A percentile compares a stretch with the other conserved stretches of the same genome.
These are phyloP conservation scores for Hirschioporus abietinus DNA, from an alignment of 768 basidiomycete genomes.

Conservation along the genomic window DNA sequence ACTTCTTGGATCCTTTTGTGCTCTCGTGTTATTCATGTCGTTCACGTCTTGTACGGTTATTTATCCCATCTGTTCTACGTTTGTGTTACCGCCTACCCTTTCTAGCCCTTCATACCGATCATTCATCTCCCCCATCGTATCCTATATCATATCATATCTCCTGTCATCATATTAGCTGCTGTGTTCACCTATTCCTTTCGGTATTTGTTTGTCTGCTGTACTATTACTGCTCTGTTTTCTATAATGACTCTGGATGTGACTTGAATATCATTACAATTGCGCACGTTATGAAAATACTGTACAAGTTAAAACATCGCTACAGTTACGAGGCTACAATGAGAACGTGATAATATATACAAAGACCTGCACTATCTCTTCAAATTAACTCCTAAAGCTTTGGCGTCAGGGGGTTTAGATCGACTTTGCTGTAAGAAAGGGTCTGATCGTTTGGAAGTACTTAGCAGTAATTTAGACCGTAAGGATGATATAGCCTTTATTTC, in stretches of 20 bases:
- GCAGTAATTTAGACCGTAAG: not conserved
- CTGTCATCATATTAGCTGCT: not conserved
- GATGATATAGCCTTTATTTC: not conserved
- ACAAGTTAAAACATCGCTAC: not conserved
- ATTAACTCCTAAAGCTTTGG: not conserved
- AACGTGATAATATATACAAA: not conserved
- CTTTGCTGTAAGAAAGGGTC: not conserved
- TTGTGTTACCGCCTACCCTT: constrained; percentile 13
- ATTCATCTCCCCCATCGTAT: not conserved
- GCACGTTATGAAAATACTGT: not conserved
- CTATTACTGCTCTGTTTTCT: not conserved
- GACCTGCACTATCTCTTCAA: not conserved
- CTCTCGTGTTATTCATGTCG: constrained; percentile 24
- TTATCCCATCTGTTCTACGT: constrained; percentile 19
- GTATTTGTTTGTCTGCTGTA: constrained; percentile 2
- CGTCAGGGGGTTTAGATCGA: not conserved
- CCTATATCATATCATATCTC: constrained; percentile 3
- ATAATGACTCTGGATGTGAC: constrained; percentile 1
- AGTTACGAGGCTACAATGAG: not conserved
- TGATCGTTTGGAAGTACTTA: not conserved
- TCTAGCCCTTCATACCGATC: constrained; percentile 6
- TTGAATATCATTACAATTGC: not conserved
- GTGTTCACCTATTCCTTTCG: not conserved
- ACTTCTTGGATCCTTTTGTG: constrained; percentile 25
- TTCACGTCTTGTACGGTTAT: constrained; percentile 33